Percentiles rank a stretch among this genome's conserved stretches.
Conservation (phyloP, 2,329 filamentous ascomycete species). For the Cryphonectria japonica region DNA sequence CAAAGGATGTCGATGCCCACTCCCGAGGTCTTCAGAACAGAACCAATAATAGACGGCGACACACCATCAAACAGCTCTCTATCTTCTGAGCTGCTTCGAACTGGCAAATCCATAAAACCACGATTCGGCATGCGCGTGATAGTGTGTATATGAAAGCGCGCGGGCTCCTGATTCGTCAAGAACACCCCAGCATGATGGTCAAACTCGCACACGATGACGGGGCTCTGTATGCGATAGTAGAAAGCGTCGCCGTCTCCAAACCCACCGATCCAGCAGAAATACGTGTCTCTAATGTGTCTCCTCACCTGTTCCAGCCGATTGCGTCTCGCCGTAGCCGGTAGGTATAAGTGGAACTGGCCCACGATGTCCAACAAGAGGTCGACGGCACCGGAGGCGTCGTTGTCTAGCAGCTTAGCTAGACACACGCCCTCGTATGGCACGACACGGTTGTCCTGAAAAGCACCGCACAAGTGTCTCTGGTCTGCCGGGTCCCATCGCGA, state of each 20-base stretch:
- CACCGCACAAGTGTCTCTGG: slow-evolving; percentile 77
- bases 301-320: slow-evolving; percentile 59
- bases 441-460: slow-evolving; percentile 76
- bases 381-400: slow-evolving; percentile 43
- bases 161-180: background rate
- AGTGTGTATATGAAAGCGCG: slow-evolving; percentile 1
- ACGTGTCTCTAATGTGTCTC: slow-evolving; percentile 67
- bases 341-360: slow-evolving; percentile 68
- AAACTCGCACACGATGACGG: slow-evolving; percentile 68
- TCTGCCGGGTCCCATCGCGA: slow-evolving; percentile 81
- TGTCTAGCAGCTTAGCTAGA: slow-evolving; percentile 50
- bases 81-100: background rate
- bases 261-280: slow-evolving; percentile 79
- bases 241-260: slow-evolving; percentile 70
- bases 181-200: background rate
- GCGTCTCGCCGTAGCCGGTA: slow-evolving; percentile 59
- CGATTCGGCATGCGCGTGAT: background rate
- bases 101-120: background rate
- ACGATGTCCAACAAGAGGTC: slow-evolving; percentile 60
- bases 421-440: slow-evolving; percentile 74
- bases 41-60: background rate
- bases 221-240: slow-evolving; percentile 78
- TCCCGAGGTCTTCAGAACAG: background rate
- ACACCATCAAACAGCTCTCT: background rate
- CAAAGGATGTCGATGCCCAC: background rate